A percentile compares a stretch with the other conserved stretches of the same genome.
Evolutionary conservation across 495 filamentous ascomycete genomes (phyloP).

Genomic region (Podospora fimiseda): DNA sequence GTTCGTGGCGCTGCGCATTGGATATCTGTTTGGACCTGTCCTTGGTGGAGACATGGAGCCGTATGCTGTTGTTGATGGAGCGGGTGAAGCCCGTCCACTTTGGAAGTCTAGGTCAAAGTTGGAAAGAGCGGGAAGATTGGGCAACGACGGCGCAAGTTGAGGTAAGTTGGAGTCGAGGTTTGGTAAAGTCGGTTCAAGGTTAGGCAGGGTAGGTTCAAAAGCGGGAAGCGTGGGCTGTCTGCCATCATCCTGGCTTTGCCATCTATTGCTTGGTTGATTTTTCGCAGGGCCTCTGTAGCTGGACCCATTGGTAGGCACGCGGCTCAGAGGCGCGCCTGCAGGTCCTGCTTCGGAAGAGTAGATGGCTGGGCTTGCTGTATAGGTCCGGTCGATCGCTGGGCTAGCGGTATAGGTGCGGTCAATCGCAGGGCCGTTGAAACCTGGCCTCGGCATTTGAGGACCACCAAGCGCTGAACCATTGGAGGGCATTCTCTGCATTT

Average conservation of each 20-base stretch:
- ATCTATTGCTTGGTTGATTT: constrained; percentile 8
- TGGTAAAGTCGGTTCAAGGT: neutral
- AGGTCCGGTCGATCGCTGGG: constrained; percentile 11
- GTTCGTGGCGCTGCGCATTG: constrained; percentile 35
- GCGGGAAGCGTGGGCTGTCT: neutral
- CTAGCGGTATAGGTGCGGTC: too few species aligned
- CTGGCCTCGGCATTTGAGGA: too few species aligned
- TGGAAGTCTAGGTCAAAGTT: constrained; percentile 15
- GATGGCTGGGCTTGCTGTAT: constrained; percentile 26
- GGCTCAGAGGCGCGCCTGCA: constrained; percentile 24
- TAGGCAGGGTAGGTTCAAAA: neutral
- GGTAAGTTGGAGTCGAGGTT: neutral
- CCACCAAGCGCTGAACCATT: constrained; percentile 20
- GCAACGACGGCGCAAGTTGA: neutral
- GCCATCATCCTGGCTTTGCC: constrained; percentile 6
- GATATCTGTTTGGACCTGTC: constrained; percentile 22
- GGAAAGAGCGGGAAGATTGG: neutral
- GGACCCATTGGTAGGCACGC: constrained; percentile 25
- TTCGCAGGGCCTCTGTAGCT: constrained; percentile 23
- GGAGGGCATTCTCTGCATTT: too few species aligned
- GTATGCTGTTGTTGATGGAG: constrained; percentile 32
- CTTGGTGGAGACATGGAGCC: constrained; percentile 27
- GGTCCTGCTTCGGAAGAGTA: constrained; percentile 31
- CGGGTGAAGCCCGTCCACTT: constrained; percentile 34
- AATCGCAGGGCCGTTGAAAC: too few species aligned